Conservation (phyloP, 106 monocot species). For the Apostasia ramifera region DNA sequence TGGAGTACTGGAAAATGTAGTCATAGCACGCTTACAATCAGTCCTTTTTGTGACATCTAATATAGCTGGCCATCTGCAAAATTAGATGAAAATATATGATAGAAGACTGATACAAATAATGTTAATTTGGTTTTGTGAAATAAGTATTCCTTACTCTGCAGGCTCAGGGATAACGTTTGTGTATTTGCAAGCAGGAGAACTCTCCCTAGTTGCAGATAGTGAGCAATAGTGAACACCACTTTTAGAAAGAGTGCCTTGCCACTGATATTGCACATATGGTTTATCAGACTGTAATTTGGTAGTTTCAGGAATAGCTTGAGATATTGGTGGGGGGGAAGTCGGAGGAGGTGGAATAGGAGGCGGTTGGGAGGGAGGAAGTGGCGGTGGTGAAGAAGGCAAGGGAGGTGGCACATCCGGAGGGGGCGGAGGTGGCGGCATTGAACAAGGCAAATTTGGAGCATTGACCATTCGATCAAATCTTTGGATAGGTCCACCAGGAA, state of each 20-base stretch:
- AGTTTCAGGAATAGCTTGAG: conserved; percentile 17
- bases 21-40: conserved; percentile 65
- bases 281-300: conserved; percentile 18
- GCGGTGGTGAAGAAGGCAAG: conserved; percentile 45
- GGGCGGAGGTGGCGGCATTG: conserved; percentile 34
- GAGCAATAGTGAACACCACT: conserved; percentile 88
- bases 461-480: conserved; percentile 30
- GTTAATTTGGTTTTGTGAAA: background rate
- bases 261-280: conserved; percentile 24
- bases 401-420: conserved; percentile 39
- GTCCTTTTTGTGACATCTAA: conserved; percentile 95
- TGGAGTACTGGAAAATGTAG: conserved; percentile 64
- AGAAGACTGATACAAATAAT: background rate
- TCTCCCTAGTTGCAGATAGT: conserved; percentile 67
- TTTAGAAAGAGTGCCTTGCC: conserved; percentile 88
- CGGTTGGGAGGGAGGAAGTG: conserved; percentile 60
- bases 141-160: conserved; percentile 53
- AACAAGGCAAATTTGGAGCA: conserved; percentile 17
- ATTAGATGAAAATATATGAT: conserved; percentile 7
- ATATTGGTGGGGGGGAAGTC: conserved; percentile 40
- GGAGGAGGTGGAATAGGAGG: conserved; percentile 74
- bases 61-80: conserved; percentile 80
- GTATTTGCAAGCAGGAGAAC: conserved; percentile 62
- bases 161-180: conserved; percentile 56
- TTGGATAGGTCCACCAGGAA: conserved; percentile 37